These are phyloP conservation scores for Russula sp. DNA, from an alignment of 768 basidiomycete genomes.

Conservation along the genomic window DNA sequence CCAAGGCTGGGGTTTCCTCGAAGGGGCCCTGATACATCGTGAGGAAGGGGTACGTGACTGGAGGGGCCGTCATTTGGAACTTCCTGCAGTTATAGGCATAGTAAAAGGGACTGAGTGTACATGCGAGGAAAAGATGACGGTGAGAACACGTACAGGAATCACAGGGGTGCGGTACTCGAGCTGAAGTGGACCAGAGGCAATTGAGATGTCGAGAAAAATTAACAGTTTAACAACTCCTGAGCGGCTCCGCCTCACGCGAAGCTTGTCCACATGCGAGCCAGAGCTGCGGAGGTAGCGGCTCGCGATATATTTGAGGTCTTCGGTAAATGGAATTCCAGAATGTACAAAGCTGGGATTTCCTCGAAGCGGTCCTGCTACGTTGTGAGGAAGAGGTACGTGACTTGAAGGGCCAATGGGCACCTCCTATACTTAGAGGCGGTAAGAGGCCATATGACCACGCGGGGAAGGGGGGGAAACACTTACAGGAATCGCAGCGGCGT, in stretches of 20 bases:
- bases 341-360: not conserved
- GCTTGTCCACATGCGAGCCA: not conserved
- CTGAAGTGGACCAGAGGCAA: too few species aligned
- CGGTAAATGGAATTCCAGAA: not conserved
- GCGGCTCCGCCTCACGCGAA: constrained; percentile 1
- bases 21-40: too few species aligned
- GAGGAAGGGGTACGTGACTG: too few species aligned
- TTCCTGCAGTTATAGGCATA: too few species aligned
- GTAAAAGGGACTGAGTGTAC: too few species aligned
- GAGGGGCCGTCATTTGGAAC: too few species aligned
- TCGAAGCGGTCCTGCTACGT: not conserved
- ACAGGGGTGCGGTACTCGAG: too few species aligned
- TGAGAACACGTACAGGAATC: too few species aligned
- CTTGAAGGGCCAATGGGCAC: too few species aligned
- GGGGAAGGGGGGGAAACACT: not conserved
- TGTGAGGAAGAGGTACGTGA: not conserved
- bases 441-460: not conserved
- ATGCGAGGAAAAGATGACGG: too few species aligned
- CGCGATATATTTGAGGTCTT: not conserved
- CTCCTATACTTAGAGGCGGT: not conserved
- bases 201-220: not conserved
- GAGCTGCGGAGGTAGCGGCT: not conserved
- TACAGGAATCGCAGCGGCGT: not conserved
- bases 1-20: too few species aligned
- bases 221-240: not conserved